Percentiles rank a stretch among this genome's conserved stretches.
Evolutionary conservation across 176 grass and related monocot genomes (phyloP).

Genomic region (Rhynchospora breviuscula): DNA sequence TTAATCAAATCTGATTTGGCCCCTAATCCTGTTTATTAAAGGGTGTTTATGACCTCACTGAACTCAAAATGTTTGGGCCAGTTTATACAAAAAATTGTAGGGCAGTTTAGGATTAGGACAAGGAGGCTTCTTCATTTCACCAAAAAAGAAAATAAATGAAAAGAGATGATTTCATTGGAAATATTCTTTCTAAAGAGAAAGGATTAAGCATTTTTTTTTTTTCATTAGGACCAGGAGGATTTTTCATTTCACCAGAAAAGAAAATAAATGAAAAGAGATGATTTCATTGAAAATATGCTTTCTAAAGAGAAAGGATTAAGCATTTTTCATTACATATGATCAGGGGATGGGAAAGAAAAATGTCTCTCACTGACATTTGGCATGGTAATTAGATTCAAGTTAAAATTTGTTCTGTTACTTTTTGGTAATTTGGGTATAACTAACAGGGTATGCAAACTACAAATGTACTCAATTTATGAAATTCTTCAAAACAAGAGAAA

Average conservation of each 20-base stretch:
- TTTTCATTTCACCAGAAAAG: background rate
- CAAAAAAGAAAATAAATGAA: background rate
- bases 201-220: background rate
- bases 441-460: background rate
- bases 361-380: background rate
- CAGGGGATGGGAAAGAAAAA: background rate
- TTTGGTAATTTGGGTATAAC: background rate
- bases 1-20: background rate
- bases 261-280: background rate
- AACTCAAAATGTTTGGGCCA: too few species aligned
- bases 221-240: too few species aligned
- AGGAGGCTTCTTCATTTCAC: background rate
- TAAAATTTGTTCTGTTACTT: background rate
- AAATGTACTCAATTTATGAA: background rate
- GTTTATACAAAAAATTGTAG: too few species aligned
- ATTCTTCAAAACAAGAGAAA: background rate
- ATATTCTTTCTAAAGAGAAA: background rate
- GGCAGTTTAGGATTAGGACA: background rate
- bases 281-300: background rate
- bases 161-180: background rate
- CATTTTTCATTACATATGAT: background rate
- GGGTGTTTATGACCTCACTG: too few species aligned
- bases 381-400: background rate
- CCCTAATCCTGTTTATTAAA: background rate
- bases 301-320: background rate